Evolutionary conservation across 2,329 filamentous ascomycete species (phyloP).

Genomic region (Colletotrichum shisoi): DNA sequence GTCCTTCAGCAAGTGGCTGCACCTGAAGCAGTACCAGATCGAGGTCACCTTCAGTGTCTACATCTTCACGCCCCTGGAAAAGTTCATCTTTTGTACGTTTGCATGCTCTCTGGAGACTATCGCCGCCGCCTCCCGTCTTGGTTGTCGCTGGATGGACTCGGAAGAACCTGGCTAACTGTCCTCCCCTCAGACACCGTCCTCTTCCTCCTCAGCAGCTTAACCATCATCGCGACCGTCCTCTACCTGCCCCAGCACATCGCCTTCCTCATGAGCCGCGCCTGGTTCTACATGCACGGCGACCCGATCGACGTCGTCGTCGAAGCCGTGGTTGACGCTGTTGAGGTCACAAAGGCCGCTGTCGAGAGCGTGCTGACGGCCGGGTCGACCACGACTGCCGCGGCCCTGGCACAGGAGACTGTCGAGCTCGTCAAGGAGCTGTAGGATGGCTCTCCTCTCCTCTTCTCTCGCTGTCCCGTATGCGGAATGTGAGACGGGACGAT

Average conservation of each 20-base stretch:
- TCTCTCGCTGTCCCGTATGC: neutral
- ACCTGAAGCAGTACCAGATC: conserved; percentile 96
- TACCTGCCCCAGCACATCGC: conserved; percentile 93
- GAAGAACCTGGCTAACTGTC: neutral
- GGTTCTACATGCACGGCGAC: conserved; percentile 95
- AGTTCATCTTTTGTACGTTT: conserved; percentile 91
- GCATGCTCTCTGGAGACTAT: conserved; percentile 8
- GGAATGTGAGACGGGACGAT: conserved; percentile 7
- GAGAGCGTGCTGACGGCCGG: conserved; percentile 46
- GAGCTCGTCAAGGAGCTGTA: conserved; percentile 52
- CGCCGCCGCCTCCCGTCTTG: neutral
- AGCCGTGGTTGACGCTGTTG: conserved; percentile 68
- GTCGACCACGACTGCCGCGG: conserved; percentile 28
- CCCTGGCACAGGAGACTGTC: conserved; percentile 41
- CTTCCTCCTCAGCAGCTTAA: conserved; percentile 87
- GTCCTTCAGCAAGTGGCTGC: conserved; percentile 80
- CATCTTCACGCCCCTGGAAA: conserved; percentile 96
- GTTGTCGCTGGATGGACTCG: neutral
- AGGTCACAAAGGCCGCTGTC: conserved; percentile 54
- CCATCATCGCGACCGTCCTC: conserved; percentile 83
- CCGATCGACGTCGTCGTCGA: conserved; percentile 66
- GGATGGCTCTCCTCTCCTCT: neutral
- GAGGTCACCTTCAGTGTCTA: conserved; percentile 97
- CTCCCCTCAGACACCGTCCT: conserved; percentile 78
- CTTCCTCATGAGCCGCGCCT: conserved; percentile 82